Conservation (phyloP, 768 basidiomycete genomes). For the Hortiboletus flavorubellus region DNA sequence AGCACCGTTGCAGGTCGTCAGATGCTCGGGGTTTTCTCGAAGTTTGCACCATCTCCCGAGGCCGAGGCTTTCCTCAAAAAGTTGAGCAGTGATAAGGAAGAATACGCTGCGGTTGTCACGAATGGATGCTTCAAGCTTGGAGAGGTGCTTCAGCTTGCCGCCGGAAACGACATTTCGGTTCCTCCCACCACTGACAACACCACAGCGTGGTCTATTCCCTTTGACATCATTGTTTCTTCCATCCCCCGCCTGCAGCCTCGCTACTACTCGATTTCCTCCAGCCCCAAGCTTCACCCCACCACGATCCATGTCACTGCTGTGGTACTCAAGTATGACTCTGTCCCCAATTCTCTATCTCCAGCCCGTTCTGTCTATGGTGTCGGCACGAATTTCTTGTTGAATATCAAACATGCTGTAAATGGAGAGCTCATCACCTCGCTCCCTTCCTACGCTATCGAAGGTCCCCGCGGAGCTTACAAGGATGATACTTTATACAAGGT, state of each 20-base stretch:
- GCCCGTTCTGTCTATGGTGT: constrained; percentile 81
- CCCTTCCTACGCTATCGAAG: constrained; percentile 83
- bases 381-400: constrained; percentile 93
- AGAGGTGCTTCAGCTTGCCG: constrained; percentile 88
- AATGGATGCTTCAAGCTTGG: constrained; percentile 88
- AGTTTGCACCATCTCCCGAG: constrained; percentile 80
- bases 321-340: constrained; percentile 87
- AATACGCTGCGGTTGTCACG: constrained; percentile 72
- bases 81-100: constrained; percentile 84
- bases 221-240: constrained; percentile 93
- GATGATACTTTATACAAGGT: constrained; percentile 70
- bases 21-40: constrained; percentile 80
- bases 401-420: constrained; percentile 76
- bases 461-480: constrained; percentile 85
- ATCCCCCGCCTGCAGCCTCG: constrained; percentile 94
- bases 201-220: constrained; percentile 87
- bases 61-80: constrained; percentile 72
- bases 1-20: constrained; percentile 94
- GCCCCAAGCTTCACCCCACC: constrained; percentile 86
- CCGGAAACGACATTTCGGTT: constrained; percentile 66
- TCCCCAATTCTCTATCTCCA: constrained; percentile 47
- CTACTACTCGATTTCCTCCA: constrained; percentile 98
- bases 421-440: constrained; percentile 50
- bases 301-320: constrained; percentile 94
- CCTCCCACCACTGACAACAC: constrained; percentile 69